Base-by-base conservation (phyloP, 2,329 filamentous ascomycete genomes). In the Fusarium sp. region DNA sequence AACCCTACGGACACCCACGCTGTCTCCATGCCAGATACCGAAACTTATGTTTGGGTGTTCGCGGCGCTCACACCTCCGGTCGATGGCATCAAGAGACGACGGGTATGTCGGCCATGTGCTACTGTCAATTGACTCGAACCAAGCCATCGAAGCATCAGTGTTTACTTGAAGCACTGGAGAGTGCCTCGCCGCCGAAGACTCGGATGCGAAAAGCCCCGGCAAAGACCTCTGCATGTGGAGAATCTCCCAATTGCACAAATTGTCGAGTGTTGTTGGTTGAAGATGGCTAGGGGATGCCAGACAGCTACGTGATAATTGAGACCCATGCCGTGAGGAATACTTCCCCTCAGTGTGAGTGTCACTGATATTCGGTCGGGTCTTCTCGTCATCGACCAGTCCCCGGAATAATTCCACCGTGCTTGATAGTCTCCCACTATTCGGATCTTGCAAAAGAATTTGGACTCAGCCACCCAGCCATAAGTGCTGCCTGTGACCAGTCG, bases 1-100 rank as follows among this genome's bases (percentile, higher is more conserved):
- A n/a, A 16, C 14, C 24, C 15, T 28, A n/a, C 0, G 3, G 3
- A 7, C 7, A 36, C 24, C 13, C 2, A 7, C 14, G 14, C 33
- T 24, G 28, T 26, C 24, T 36, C 20, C 12, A 28, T 31, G 10
- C 20, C 14, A 53, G 14, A 14, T 53, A 2, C 33, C 12, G 20
- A 7, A 6, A 5, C 33, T 20, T 5, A 24, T 18, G 14, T n/a
- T 13, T 28, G 8, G 20, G 4, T 16, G 6, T 7, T 54, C n/a
- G 8, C 20, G 8, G 22, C 16, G 14, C 33, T 16, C 6, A 14
- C 4, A 28, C 15, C 14, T 7, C n/a, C 33, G 16, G 16, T 36
- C 20, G 35, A 7, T 16, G 5, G 7, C 7, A 54, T 22, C 14
- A 15, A 39, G 22, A 28, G 5, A 18, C 2, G 50, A 13, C 33